Evolutionary conservation across 1,284 basidiomycete genomes (phyloP).

Genomic region (Wallemia ichthyophaga): DNA sequence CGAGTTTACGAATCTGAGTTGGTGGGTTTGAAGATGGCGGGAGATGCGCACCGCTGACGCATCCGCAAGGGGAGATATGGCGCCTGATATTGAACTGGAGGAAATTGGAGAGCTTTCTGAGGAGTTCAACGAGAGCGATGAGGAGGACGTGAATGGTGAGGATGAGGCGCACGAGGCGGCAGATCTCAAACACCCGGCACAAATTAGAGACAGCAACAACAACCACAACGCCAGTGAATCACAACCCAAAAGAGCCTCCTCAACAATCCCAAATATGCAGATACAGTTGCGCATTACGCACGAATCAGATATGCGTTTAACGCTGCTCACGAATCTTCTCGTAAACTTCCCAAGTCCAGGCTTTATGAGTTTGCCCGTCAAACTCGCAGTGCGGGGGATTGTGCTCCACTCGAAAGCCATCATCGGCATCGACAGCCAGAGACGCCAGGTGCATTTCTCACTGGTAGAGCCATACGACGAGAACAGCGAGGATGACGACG

Average conservation of each 20-base stretch:
- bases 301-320: constrained; percentile 20
- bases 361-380: constrained; percentile 89
- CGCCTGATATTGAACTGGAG: background rate
- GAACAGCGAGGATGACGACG: constrained; percentile 21
- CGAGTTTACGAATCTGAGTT: background rate
- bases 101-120: background rate
- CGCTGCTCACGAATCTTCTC: constrained; percentile 64
- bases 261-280: constrained; percentile 16
- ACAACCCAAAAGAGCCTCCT: constrained; percentile 5
- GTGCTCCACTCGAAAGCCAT: constrained; percentile 62
- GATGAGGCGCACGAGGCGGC: background rate
- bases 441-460: constrained; percentile 49
- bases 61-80: background rate
- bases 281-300: constrained; percentile 18
- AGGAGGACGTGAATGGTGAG: background rate
- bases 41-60: background rate
- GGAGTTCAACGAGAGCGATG: background rate
- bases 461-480: constrained; percentile 34
- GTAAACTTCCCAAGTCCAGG: constrained; percentile 83
- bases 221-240: no score
- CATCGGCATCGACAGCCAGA: constrained; percentile 61
- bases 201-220: background rate
- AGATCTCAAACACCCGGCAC: no score
- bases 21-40: background rate
- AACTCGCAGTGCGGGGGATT: constrained; percentile 60